Evolutionary conservation across 106 monocot genomes (phyloP).

Genomic region (Dendrobium chrysotoxum): DNA sequence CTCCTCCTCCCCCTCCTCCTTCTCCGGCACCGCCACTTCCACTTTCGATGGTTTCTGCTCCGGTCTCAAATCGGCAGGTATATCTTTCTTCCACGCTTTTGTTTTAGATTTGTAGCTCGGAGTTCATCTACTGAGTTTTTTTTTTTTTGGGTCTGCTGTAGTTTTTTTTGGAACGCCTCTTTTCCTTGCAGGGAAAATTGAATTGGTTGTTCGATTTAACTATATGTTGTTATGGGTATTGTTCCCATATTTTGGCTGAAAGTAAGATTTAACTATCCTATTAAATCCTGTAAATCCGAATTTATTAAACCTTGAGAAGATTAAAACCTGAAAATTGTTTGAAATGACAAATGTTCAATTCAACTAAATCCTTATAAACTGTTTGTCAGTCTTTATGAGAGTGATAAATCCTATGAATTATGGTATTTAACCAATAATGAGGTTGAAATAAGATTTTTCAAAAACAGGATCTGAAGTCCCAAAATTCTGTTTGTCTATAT

Average conservation of each 20-base stretch:
- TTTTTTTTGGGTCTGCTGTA: background rate
- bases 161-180: background rate
- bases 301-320: background rate
- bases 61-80: background rate
- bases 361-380: background rate
- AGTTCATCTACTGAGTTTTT: conserved; percentile 1
- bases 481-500: background rate
- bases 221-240: background rate
- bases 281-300: background rate
- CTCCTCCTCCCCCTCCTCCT: background rate
- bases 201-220: background rate
- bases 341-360: background rate
- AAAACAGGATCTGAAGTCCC: too few species aligned
- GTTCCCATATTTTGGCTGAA: background rate
- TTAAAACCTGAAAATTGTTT: background rate
- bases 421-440: background rate
- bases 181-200: background rate
- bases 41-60: background rate
- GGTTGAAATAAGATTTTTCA: background rate
- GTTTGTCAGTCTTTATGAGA: background rate
- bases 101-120: background rate
- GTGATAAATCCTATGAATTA: background rate
- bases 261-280: background rate
- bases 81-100: too few species aligned
- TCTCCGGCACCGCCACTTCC: background rate